These are phyloP conservation scores for Erysimum pusillum DNA, from an alignment of 441 rosid genomes.

Conservation along the genomic window DNA sequence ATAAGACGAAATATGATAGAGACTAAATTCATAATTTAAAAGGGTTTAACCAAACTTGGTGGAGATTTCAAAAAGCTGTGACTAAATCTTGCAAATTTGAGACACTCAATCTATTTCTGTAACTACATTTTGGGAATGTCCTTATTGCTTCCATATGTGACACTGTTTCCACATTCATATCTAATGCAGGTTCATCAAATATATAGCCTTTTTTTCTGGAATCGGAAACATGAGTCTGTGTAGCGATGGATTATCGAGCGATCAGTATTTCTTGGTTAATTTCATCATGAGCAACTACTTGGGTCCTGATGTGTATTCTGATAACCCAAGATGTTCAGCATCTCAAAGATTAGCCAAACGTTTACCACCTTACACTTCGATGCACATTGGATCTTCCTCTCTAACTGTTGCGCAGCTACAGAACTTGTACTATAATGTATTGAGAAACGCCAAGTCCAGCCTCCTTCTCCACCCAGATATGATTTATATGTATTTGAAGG, in stretches of 20 bases:
- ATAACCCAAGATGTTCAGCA: constrained; percentile 67
- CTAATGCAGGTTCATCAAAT: constrained; percentile 32
- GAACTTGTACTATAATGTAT: constrained; percentile 57
- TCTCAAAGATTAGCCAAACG: constrained; percentile 56
- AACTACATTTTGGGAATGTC: constrained; percentile 25
- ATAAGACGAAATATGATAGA: neutral
- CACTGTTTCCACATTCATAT: constrained; percentile 3
- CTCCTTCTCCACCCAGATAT: constrained; percentile 51
- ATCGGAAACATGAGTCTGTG: constrained; percentile 30
- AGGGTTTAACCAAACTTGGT: neutral
- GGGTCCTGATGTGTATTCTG: constrained; percentile 75
- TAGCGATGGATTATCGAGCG: constrained; percentile 30
- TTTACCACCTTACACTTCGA: constrained; percentile 62
- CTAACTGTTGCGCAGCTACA: constrained; percentile 58
- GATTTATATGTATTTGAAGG: constrained; percentile 56
- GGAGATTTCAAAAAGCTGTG: neutral
- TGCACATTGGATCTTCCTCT: constrained; percentile 61
- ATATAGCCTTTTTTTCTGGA: neutral
- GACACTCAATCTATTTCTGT: neutral
- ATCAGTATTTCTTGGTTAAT: constrained; percentile 65
- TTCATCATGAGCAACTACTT: constrained; percentile 67
- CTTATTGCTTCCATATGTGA: constrained; percentile 34
- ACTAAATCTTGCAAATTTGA: constrained; percentile 10
- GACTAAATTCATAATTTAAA: neutral
- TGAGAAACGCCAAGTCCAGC: constrained; percentile 57